Evolutionary conservation across 176 grass and related monocot genomes (phyloP), one percentile per base, ranked within the genome.

Genomic region (Triticum urartu): DNA sequence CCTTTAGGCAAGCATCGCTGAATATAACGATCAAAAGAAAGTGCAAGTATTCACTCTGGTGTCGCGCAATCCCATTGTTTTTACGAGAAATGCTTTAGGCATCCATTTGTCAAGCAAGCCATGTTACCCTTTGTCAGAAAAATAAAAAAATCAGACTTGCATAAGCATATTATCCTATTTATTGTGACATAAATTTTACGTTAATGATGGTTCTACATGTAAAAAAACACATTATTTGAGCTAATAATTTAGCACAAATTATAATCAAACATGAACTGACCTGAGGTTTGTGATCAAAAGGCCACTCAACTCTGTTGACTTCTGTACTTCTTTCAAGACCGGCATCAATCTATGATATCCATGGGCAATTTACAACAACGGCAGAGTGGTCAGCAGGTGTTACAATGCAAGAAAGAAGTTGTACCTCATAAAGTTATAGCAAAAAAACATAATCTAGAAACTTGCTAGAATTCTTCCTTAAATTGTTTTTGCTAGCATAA

Each of bases 301-400:
- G 89, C 96, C 96, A 98, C 15, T 81, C 82, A 89, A 95, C 50
- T 80, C 91, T 73, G 70, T 98, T 92, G 56, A 94, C 88, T 71
- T 98, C 93, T 89, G 91, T 87, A 90, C 48, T 88, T 89, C 86
- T 89, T 70, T 85, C 84, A 89, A 84, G 77, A 80, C 79, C 79
- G 42, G 54, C 63, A 64, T 95, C 28, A 75, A 73, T 43, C 17
- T 91, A 84, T 78, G 85, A 58, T 86, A 92, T 79, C 96, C 94
- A 86, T 79, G 10, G 34, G 65, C 9, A 42, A 43, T 64, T 24
- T 45, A 33, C 17, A 42, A 77, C 20, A 67, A 75, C 59, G 67
- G 10, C 22, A 40, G 47, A 72, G 54, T 59, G 24, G 18, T 40
- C 33, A 85, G 36, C 42, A 68, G 26, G 83, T 21, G 50, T 67